These are phyloP conservation scores for Centrapalus pauciflorus DNA, from an alignment of 129 eudicot species.

Conservation along the genomic window DNA sequence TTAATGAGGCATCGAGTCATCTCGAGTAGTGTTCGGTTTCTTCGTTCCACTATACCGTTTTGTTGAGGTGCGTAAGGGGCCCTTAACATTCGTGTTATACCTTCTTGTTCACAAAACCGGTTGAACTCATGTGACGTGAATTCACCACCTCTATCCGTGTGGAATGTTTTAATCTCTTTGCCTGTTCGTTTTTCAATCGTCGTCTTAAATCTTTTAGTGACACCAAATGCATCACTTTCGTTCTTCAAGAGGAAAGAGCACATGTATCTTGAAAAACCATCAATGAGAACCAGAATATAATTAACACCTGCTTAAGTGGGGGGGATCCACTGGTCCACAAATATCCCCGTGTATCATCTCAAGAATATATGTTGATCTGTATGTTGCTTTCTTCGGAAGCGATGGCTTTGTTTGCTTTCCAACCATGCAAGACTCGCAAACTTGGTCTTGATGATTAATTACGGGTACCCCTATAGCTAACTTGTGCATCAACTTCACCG, in stretches of 20 bases:
- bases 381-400: background rate
- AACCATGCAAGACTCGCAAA: background rate
- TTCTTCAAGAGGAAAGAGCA: background rate
- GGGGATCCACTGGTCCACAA: background rate
- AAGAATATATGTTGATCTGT: too few relatives aligned
- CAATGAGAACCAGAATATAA: background rate
- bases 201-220: background rate
- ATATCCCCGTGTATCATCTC: background rate
- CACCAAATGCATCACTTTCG: background rate
- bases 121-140: background rate
- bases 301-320: background rate
- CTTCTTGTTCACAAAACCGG: slow-evolving; percentile 2
- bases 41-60: background rate
- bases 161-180: background rate
- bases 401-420: background rate
- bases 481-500: background rate
- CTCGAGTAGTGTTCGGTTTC: background rate
- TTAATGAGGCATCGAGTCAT: background rate
- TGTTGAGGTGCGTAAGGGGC: too few relatives aligned
- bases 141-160: background rate
- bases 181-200: background rate
- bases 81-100: background rate
- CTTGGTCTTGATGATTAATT: background rate
- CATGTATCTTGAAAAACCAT: background rate
- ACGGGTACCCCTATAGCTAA: background rate